phyloP scores from a whole-genome alignment of 2,329 filamentous ascomycete species.

The Colletotrichum gloeosporioides region DNA sequence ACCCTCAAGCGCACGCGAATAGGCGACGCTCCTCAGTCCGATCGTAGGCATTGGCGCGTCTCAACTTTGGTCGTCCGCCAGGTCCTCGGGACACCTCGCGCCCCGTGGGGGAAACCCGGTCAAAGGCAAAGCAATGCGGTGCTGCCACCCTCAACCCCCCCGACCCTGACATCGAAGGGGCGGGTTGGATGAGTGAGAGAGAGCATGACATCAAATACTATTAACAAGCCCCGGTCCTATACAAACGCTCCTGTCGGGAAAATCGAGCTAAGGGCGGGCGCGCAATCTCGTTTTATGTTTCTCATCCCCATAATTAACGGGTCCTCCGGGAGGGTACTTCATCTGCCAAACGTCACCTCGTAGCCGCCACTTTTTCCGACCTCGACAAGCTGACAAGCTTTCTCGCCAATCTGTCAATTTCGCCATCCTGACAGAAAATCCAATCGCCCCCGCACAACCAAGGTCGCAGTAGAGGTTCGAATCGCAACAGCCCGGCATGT shows the following conservation, averaged over 20 bases:
- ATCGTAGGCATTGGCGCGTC: conserved; percentile 15
- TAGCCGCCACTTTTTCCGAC: neutral
- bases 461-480: neutral
- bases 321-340: conserved; percentile 2
- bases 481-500: neutral
- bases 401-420: conserved; percentile 4
- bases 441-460: neutral
- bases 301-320: conserved; percentile 13
- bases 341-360: neutral
- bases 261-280: neutral
- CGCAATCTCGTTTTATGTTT: conserved; percentile 16
- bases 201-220: conserved; percentile 7
- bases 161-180: neutral
- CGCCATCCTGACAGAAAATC: neutral
- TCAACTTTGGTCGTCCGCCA: conserved; percentile 13
- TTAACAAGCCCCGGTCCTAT: neutral
- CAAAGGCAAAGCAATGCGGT: neutral
- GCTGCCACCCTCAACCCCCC: neutral
- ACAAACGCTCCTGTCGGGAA: neutral
- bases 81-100: conserved; percentile 5
- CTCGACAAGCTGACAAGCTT: neutral
- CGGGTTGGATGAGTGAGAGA: neutral
- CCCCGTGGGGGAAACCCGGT: conserved; percentile 21
- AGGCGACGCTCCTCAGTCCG: neutral
- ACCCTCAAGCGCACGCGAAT: conserved; percentile 1